Percentiles rank a stretch among this genome's conserved stretches.
These are phyloP conservation scores for Fistulifera pelliculosa DNA, from an alignment of 108 stramenopile genomes.

Conservation along the genomic window DNA sequence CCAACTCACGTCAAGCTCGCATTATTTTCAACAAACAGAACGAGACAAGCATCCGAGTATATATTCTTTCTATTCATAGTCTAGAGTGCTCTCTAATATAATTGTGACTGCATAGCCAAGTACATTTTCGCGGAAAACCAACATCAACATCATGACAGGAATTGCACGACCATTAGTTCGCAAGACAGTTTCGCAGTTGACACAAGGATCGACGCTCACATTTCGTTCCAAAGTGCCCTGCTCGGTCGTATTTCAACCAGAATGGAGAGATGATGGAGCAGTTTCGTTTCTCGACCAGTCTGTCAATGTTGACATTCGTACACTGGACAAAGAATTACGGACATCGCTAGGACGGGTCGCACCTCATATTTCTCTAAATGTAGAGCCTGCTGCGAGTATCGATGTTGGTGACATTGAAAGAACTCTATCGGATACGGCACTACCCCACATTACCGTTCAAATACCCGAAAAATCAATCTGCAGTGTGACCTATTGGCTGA, in stretches of 20 bases:
- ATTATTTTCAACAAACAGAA: too few species aligned
- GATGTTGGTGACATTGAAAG: neutral
- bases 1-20: too few species aligned
- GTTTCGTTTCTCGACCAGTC: constrained; percentile 9
- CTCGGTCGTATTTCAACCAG: constrained; percentile 23
- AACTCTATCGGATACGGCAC: neutral
- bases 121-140: too few species aligned
- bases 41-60: too few species aligned
- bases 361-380: constrained; percentile 25
- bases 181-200: constrained; percentile 20
- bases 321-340: constrained; percentile 11
- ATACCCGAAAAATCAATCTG: constrained; percentile 70
- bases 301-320: constrained; percentile 2
- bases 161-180: constrained; percentile 14
- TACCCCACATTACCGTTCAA: constrained; percentile 26
- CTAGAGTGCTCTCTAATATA: too few species aligned
- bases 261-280: constrained; percentile 52
- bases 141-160: neutral
- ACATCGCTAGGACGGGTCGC: constrained; percentile 37
- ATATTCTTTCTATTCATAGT: too few species aligned
- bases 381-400: neutral
- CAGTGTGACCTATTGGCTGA: constrained; percentile 23
- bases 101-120: too few species aligned
- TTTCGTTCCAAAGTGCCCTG: constrained; percentile 27
- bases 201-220: constrained; percentile 44